Evolutionary conservation across 306 rosid genomes (phyloP), one percentile per base, ranked within the genome.

Genomic region (Lotus japonicus): DNA sequence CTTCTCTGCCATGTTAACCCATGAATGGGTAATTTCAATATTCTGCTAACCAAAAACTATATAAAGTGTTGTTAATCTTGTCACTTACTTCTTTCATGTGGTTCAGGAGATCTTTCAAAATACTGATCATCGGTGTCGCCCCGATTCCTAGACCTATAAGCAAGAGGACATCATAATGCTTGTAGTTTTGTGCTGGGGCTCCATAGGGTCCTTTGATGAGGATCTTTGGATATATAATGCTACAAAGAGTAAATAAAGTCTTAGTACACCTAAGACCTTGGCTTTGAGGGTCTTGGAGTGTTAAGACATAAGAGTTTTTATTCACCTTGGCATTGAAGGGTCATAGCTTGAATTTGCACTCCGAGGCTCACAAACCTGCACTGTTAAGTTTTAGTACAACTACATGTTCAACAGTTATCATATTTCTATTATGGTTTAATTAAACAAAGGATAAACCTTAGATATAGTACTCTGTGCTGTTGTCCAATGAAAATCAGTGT

Each of bases 61-160:
- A 38, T 41, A 55, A 36, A 44, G 44, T 41, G 16, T 41, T 33
- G 57, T 61, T 55, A n/a, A 14, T 33, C 11, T 64, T 18, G 70
- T 28, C 17, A 75, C 89, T 86, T 80, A 85, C 95, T 18, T 8
- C 55, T 13, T 79, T 83, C 49, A 92, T 80, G 48, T 74, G 38
- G 79, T 86, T 84, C 71, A 92, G 61, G 72, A 90, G 66, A 79
- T 92, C 98, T 71, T 92, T 92, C 16, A 86, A 18, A 72, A 92
- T 88, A 79, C 98, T 92, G 77, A 92, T 79, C 91, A 90, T 86
- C 28, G 98, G 98, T 10, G 98, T 92, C 21, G 98, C 98, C 5
- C 98, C 97, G 8, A 90, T 92, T 52, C 98, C 98, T 7, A 90
- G 87, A 28, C 98, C 98, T 31, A 92, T 56, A 35, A 90, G 97